Conservation (phyloP, 2,329 filamentous ascomycete species). For the Colletotrichum zoysiae region DNA sequence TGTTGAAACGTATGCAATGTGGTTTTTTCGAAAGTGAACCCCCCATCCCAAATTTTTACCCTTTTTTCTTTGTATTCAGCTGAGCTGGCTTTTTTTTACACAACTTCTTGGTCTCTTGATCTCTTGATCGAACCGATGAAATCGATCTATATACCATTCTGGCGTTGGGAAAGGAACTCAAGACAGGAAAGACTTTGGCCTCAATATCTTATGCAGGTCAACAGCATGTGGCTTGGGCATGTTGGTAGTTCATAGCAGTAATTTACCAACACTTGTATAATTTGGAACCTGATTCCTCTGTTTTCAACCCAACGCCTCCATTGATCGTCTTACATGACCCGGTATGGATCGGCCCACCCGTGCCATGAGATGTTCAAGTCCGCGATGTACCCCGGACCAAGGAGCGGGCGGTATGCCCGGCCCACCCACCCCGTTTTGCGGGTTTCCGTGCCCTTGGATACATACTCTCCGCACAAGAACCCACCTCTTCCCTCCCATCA, state of each 20-base stretch:
- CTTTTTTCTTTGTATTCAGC: constrained; percentile 36
- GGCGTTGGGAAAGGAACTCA: constrained; percentile 41
- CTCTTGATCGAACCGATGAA: constrained; percentile 22
- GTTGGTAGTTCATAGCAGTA: constrained; percentile 31
- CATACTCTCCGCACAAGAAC: constrained; percentile 8
- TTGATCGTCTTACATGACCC: too few relatives aligned
- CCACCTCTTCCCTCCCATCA: neutral
- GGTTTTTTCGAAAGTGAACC: constrained; percentile 14
- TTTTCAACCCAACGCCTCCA: neutral
- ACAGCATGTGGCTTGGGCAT: constrained; percentile 20
- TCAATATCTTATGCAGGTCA: constrained; percentile 17
- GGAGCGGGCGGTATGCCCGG: constrained; percentile 6
- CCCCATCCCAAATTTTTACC: neutral
- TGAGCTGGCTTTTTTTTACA: constrained; percentile 25
- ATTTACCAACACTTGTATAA: constrained; percentile 35
- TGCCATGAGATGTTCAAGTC: neutral
- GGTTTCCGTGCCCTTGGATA: constrained; percentile 26
- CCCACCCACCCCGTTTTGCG: constrained; percentile 24
- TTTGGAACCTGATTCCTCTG: neutral
- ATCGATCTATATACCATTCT: constrained; percentile 42
- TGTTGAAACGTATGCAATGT: constrained; percentile 12
- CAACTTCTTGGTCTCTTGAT: constrained; percentile 6
- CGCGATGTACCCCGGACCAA: neutral
- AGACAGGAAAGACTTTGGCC: constrained; percentile 29
- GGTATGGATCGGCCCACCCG: too few relatives aligned